phyloP scores from a whole-genome alignment of 2,329 filamentous ascomycete genomes.

The Didymella sp. region DNA sequence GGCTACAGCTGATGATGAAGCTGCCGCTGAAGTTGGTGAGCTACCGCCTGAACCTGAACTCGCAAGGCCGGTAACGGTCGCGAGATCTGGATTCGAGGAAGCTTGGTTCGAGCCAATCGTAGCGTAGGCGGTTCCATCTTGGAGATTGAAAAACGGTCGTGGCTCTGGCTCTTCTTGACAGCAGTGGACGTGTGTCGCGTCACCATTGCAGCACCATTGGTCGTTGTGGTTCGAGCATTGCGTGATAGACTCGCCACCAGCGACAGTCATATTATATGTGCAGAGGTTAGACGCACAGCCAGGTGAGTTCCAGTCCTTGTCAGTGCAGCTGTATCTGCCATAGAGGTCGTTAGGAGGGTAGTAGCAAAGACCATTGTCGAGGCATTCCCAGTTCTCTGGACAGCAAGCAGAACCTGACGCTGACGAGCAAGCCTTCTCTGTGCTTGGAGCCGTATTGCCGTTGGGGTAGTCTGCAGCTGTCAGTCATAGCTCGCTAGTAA shows the following conservation, averaged over 20 bases:
- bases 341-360: conserved; percentile 35
- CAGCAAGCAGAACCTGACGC: conserved; percentile 46
- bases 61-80: conserved; percentile 38
- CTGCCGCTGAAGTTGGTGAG: conserved; percentile 21
- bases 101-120: conserved; percentile 39
- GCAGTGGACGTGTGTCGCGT: conserved; percentile 38
- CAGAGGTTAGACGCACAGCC: conserved; percentile 46
- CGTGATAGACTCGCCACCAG: conserved; percentile 42
- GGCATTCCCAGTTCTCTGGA: conserved; percentile 45
- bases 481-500: conserved; percentile 5
- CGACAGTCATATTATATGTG: conserved; percentile 36
- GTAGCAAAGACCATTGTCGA: conserved; percentile 49
- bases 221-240: conserved; percentile 44
- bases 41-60: conserved; percentile 20
- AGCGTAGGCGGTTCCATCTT: conserved; percentile 42
- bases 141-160: conserved; percentile 44
- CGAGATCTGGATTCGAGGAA: conserved; percentile 28
- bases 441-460: conserved; percentile 33
- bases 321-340: conserved; percentile 48
- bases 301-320: conserved; percentile 42
- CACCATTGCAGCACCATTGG: conserved; percentile 48
- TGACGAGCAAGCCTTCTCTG: conserved; percentile 46
- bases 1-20: conserved; percentile 8
- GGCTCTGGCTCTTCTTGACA: conserved; percentile 41
- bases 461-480: conserved; percentile 45